Conservation (phyloP, 768 basidiomycete genomes). For the Agrocybe chaxingu region DNA sequence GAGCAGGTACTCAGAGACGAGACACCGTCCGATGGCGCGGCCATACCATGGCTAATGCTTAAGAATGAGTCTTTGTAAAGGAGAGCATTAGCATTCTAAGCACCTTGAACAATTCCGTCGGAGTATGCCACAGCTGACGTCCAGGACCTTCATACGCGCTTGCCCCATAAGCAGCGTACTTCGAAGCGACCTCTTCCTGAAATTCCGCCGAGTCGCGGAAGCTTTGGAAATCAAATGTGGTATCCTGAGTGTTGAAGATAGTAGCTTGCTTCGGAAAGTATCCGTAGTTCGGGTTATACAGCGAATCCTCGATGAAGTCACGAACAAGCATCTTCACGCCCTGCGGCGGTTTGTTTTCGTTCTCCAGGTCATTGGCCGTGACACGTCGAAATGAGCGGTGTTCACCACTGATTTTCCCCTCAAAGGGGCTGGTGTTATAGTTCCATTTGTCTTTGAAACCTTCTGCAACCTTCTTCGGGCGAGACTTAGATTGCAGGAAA, state of each 20-base stretch:
- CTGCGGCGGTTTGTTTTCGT: slow-evolving; percentile 56
- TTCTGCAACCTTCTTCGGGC: slow-evolving; percentile 11
- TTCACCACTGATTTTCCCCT: slow-evolving; percentile 42
- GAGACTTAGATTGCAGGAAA: slow-evolving; percentile 9
- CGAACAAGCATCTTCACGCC: slow-evolving; percentile 91
- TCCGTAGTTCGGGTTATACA: slow-evolving; percentile 97
- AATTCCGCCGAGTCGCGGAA: slow-evolving; percentile 74
- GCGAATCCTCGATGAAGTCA: slow-evolving; percentile 94
- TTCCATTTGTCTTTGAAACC: slow-evolving; percentile 66
- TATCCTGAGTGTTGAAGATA: slow-evolving; percentile 71
- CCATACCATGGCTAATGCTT: slow-evolving; percentile 85
- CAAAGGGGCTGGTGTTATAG: slow-evolving; percentile 67
- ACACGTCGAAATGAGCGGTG: slow-evolving; percentile 48
- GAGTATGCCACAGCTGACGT: slow-evolving; percentile 97
- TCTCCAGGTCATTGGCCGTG: slow-evolving; percentile 68
- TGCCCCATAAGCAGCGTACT: slow-evolving; percentile 70
- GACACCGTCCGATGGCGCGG: slow-evolving; percentile 82
- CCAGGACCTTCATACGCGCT: slow-evolving; percentile 67
- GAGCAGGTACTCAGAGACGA: slow-evolving; percentile 88
- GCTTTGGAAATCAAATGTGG: slow-evolving; percentile 62
- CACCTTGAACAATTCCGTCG: slow-evolving; percentile 96
- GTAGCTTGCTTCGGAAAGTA: slow-evolving; percentile 94
- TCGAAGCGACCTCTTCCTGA: slow-evolving; percentile 72
- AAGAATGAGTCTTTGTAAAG: background rate
- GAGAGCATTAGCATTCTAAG: background rate